Percentiles rank a stretch among this genome's conserved stretches.
phyloP scores from a whole-genome alignment of 352 stramenopile genomes.

The Phytophthora vignae region DNA sequence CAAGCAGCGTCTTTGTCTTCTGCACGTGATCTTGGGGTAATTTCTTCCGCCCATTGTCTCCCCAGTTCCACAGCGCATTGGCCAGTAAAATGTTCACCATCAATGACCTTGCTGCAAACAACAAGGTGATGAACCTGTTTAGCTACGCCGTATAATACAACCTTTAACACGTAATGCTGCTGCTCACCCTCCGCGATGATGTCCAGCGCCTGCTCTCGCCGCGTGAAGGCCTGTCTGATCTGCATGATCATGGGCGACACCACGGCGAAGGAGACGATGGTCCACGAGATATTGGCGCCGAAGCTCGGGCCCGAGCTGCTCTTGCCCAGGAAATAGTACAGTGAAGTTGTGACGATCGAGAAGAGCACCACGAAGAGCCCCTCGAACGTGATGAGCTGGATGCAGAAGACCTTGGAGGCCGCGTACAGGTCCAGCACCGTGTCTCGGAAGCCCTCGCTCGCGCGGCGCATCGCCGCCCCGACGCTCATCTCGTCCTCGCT shows the following conservation, averaged over 20 bases:
- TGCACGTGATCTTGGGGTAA: constrained; percentile 58
- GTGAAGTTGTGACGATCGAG: constrained; percentile 66
- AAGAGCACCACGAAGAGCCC: constrained; percentile 73
- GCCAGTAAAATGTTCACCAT: constrained; percentile 79
- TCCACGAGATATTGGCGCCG: constrained; percentile 88
- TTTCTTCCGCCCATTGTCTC: constrained; percentile 63
- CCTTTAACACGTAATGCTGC: no score
- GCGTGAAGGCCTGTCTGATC: constrained; percentile 82
- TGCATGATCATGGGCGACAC: constrained; percentile 91
- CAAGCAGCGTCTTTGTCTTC: constrained; percentile 68
- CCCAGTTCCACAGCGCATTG: constrained; percentile 87
- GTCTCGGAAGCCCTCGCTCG: constrained; percentile 59
- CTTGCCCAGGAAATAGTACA: constrained; percentile 72
- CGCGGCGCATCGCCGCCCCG: constrained; percentile 32
- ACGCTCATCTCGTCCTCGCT: constrained; percentile 19
- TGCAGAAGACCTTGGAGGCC: constrained; percentile 75
- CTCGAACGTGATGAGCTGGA: constrained; percentile 84
- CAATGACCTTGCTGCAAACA: constrained; percentile 59
- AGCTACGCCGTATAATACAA: no score
- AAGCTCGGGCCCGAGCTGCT: constrained; percentile 53
- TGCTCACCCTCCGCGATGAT: constrained; percentile 67
- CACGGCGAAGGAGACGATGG: constrained; percentile 82
- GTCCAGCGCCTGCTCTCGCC: constrained; percentile 75
- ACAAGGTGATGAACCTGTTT: constrained; percentile 18
- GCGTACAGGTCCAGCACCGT: constrained; percentile 82